phyloP scores from a whole-genome alignment of 2,329 filamentous ascomycete species.

The Colletotrichum sp. region DNA sequence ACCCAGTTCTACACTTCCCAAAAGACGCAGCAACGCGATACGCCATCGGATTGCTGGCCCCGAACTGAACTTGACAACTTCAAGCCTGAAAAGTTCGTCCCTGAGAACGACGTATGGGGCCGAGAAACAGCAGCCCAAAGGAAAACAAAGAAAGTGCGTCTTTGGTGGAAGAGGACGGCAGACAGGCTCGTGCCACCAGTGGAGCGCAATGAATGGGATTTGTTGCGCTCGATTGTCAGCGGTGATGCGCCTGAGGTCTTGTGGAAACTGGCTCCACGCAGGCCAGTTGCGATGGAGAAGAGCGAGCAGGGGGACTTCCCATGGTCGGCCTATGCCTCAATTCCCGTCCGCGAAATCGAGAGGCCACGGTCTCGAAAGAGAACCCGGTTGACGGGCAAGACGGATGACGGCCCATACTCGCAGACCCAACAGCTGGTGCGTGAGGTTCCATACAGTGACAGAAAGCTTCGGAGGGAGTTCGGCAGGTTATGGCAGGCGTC shows the following conservation, averaged over 20 bases:
- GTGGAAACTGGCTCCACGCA: slow-evolving; percentile 42
- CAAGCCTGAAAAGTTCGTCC: slow-evolving; percentile 40
- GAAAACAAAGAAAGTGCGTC: slow-evolving; percentile 45
- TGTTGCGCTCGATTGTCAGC: slow-evolving; percentile 49
- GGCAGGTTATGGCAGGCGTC: slow-evolving; percentile 48
- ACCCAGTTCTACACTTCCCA: slow-evolving; percentile 47
- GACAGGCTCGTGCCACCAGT: slow-evolving; percentile 60
- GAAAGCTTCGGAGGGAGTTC: slow-evolving; percentile 55
- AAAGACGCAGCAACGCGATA: slow-evolving; percentile 30
- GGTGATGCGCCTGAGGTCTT: slow-evolving; percentile 42
- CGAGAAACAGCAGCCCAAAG: slow-evolving; percentile 43
- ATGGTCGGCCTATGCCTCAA: slow-evolving; percentile 47
- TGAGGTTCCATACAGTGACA: slow-evolving; percentile 29
- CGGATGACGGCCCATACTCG: slow-evolving; percentile 41
- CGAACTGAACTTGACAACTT: slow-evolving; percentile 25
- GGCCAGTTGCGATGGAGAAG: slow-evolving; percentile 30
- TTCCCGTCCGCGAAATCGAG: slow-evolving; percentile 43
- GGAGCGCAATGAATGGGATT: slow-evolving; percentile 58
- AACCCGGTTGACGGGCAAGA: slow-evolving; percentile 39
- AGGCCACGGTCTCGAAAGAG: slow-evolving; percentile 35
- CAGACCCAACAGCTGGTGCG: slow-evolving; percentile 27
- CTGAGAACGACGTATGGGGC: slow-evolving; percentile 54
- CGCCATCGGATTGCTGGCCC: slow-evolving; percentile 29
- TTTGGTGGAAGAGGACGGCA: slow-evolving; percentile 51
- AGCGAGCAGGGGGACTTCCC: slow-evolving; percentile 33